Evolutionary conservation across 345 rosid genomes (phyloP).

Genomic region (Diplotaxis tenuifolia): DNA sequence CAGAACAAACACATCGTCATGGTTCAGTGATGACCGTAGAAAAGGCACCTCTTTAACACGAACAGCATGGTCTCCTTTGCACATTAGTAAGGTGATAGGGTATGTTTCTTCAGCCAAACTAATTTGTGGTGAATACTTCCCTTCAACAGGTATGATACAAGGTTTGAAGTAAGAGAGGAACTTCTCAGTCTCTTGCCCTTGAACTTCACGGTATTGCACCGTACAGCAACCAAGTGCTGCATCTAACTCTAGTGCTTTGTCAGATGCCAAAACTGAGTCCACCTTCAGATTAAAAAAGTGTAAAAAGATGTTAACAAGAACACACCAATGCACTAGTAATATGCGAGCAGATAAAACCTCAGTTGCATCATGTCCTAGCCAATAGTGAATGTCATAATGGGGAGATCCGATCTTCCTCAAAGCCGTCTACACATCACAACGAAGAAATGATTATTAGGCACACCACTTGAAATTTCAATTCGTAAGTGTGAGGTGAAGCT

Average conservation of each 20-base stretch:
- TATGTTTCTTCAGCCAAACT: slow-evolving; percentile 44
- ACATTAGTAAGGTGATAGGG: slow-evolving; percentile 49
- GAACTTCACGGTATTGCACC: slow-evolving; percentile 85
- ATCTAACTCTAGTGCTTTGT: slow-evolving; percentile 78
- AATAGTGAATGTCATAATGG: slow-evolving; percentile 71
- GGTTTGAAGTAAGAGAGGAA: slow-evolving; percentile 85
- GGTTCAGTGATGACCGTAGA: slow-evolving; percentile 80
- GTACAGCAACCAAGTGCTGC: slow-evolving; percentile 71
- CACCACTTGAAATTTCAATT: neutral
- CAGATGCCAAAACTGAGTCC: slow-evolving; percentile 64
- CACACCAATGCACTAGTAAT: too few relatives aligned
- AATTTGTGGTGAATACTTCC: slow-evolving; percentile 47
- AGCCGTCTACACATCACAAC: slow-evolving; percentile 47
- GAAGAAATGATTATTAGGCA: neutral
- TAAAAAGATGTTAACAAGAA: too few relatives aligned
- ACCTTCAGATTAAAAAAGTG: slow-evolving; percentile 40
- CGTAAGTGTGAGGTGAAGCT: neutral
- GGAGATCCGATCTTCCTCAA: slow-evolving; percentile 51
- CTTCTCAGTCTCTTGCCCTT: slow-evolving; percentile 78
- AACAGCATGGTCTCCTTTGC: slow-evolving; percentile 83
- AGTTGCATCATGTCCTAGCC: slow-evolving; percentile 72
- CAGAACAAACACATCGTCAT: slow-evolving; percentile 73
- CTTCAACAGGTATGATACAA: slow-evolving; percentile 78
- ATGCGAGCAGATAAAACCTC: slow-evolving; percentile 27
- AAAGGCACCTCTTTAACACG: slow-evolving; percentile 86